A percentile compares a stretch with the other conserved stretches of the same genome.
phyloP scores from a whole-genome alignment of 306 rosid genomes.

The Echinosophora koreensis region DNA sequence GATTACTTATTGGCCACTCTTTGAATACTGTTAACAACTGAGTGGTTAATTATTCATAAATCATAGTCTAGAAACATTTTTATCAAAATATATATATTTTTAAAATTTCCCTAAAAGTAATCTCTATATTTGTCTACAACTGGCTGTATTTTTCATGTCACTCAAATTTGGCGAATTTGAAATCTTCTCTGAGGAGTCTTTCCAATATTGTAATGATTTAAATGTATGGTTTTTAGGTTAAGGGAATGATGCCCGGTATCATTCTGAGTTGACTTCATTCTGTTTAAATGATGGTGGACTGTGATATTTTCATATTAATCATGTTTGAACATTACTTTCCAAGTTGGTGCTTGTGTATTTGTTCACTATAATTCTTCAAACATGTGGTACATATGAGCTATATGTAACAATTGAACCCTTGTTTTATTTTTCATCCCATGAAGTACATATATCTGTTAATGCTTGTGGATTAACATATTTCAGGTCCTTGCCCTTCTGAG shows the following conservation, averaged over 20 bases:
- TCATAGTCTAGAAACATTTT: neutral
- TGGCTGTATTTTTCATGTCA: slow-evolving; percentile 29
- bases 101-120: neutral
- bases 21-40: neutral
- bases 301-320: slow-evolving; percentile 4
- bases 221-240: neutral
- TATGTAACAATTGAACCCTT: neutral
- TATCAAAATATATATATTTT: neutral
- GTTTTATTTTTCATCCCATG: neutral
- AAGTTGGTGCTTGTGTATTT: slow-evolving; percentile 35
- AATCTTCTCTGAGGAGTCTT: slow-evolving; percentile 3
- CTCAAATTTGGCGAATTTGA: slow-evolving; percentile 19
- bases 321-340: slow-evolving; percentile 20
- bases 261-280: slow-evolving; percentile 5
- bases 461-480: slow-evolving; percentile 46
- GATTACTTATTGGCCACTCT: neutral
- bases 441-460: slow-evolving; percentile 37
- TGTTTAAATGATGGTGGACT: neutral
- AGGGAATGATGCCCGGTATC: neutral
- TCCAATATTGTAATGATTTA: slow-evolving; percentile 23
- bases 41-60: slow-evolving; percentile 14
- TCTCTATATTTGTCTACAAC: neutral
- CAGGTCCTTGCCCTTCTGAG: slow-evolving; percentile 92
- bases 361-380: slow-evolving; percentile 39
- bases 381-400: slow-evolving; percentile 20